Conservation (phyloP, 495 filamentous ascomycete genomes). For the Bombardia bombarda region DNA sequence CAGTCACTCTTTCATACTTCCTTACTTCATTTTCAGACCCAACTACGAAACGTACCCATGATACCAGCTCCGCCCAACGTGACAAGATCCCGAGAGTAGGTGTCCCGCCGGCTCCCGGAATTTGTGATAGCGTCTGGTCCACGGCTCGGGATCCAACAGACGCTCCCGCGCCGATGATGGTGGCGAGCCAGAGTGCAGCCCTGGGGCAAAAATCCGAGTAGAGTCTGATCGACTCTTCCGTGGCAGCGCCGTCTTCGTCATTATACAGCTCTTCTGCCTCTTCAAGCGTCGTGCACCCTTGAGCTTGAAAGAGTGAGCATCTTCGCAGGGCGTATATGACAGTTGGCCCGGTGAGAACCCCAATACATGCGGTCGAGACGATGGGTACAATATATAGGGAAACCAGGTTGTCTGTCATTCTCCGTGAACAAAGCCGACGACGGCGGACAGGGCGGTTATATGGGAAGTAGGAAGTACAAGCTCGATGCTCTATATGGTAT, state of each 20-base stretch:
- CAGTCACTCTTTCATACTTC: too few species aligned
- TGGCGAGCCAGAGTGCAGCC: constrained; percentile 21
- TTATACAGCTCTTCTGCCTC: constrained; percentile 24
- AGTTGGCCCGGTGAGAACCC: too few species aligned
- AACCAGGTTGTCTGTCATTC: too few species aligned
- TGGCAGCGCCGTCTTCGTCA: constrained; percentile 48
- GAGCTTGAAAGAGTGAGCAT: not conserved
- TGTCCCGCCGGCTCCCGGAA: not conserved
- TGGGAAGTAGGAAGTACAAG: too few species aligned
- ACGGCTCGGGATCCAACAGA: constrained; percentile 19
- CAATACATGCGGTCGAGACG: too few species aligned
- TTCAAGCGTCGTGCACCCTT: not conserved
- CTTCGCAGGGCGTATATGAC: too few species aligned
- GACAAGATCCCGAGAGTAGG: constrained; percentile 1
- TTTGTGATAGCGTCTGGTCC: constrained; percentile 5
- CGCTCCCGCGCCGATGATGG: constrained; percentile 26
- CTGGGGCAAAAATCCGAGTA: constrained; percentile 35
- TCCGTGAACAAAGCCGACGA: too few species aligned
- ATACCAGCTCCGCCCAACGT: constrained; percentile 17
- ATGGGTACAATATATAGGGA: too few species aligned
- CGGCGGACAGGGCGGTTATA: too few species aligned
- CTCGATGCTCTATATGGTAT: too few species aligned
- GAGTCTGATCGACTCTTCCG: constrained; percentile 34
- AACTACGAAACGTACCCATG: constrained; percentile 35
- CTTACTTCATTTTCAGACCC: too few species aligned